phyloP scores from a whole-genome alignment of 1,284 basidiomycete species.

The Volvariella volvacea region DNA sequence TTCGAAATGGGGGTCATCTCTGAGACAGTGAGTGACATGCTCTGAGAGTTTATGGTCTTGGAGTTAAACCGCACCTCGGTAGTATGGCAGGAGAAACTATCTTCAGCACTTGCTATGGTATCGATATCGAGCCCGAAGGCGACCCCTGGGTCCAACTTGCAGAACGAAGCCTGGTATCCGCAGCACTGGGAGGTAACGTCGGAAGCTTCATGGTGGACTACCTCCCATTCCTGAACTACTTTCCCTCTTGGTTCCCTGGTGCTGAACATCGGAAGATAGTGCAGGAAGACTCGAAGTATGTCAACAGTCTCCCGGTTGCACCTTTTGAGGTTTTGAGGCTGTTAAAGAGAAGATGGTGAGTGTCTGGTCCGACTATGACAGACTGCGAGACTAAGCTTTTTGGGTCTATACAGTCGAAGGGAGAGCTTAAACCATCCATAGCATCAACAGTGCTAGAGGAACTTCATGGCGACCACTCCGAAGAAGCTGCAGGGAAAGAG shows the following conservation, averaged over 20 bases:
- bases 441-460: not conserved
- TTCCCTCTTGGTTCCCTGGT: slow-evolving; percentile 3
- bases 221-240: not conserved
- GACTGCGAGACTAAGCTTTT: too few species aligned
- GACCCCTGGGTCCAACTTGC: not conserved
- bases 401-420: not conserved
- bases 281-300: not conserved
- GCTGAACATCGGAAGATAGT: not conserved
- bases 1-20: too few species aligned
- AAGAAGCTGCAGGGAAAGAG: not conserved
- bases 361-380: too few species aligned
- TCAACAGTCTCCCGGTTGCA: not conserved
- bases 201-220: slow-evolving; percentile 1
- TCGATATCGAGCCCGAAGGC: not conserved
- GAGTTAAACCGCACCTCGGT: not conserved
- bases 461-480: slow-evolving; percentile 4
- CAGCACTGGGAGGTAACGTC: not conserved
- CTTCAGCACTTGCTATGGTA: not conserved
- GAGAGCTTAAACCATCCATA: not conserved
- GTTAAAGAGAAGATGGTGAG: slow-evolving; percentile 4
- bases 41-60: too few species aligned
- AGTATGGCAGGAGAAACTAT: not conserved
- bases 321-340: slow-evolving; percentile 5
- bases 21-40: too few species aligned
- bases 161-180: not conserved